Percentiles rank a stretch among this genome's conserved stretches.
Evolutionary conservation across 139 green algal species (phyloP).

Genomic region (Haematococcus sp.): DNA sequence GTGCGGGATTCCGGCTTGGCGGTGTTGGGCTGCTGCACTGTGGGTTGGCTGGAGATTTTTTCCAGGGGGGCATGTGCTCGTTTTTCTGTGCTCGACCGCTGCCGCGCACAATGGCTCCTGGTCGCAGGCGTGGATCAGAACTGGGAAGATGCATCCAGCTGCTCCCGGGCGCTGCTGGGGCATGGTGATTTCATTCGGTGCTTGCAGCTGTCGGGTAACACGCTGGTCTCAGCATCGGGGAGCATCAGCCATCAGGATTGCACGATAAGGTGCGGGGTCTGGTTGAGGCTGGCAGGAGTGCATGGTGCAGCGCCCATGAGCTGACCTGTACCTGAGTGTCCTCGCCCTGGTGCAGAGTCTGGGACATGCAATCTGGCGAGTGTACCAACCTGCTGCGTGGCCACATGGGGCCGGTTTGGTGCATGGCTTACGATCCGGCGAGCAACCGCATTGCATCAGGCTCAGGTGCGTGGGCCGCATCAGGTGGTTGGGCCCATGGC

Average conservation of each 20-base stretch:
- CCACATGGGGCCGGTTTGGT: slow-evolving; percentile 24
- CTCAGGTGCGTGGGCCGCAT: background rate
- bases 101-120: background rate
- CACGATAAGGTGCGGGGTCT: slow-evolving; percentile 16
- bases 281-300: too few relatives aligned
- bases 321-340: background rate
- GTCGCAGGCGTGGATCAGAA: slow-evolving; percentile 9
- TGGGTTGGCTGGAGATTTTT: background rate
- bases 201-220: slow-evolving; percentile 15
- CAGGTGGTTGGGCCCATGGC: too few relatives aligned
- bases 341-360: slow-evolving; percentile 10
- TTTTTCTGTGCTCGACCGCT: background rate
- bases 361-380: slow-evolving; percentile 6
- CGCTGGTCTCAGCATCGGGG: slow-evolving; percentile 11
- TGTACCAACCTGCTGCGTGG: slow-evolving; percentile 8
- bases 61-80: background rate
- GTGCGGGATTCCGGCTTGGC: background rate
- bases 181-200: slow-evolving; percentile 17
- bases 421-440: slow-evolving; percentile 15
- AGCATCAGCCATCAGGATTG: slow-evolving; percentile 18
- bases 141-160: slow-evolving; percentile 4
- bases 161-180: background rate
- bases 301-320: background rate
- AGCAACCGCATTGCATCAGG: slow-evolving; percentile 11
- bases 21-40: background rate